Evolutionary conservation across 164 flowering plant species (phyloP), one percentile per base, ranked within the genome.

Genomic region (Vitis labrusca): DNA sequence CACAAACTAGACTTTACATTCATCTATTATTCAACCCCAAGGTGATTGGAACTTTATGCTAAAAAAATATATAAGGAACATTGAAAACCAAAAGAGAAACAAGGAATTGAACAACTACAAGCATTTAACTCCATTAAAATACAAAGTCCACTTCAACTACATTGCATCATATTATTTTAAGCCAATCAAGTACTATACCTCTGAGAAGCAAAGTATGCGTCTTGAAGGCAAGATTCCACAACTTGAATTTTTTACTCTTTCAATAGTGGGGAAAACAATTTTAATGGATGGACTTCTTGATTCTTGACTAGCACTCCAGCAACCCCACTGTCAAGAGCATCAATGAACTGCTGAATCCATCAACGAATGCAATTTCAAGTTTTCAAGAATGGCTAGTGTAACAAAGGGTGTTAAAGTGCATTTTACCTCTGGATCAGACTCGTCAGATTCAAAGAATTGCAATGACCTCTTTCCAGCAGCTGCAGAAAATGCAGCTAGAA

Each of bases 361-460:
- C 53, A 29, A 44, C 17, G 11, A 51, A 17, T 12, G 52, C 44
- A 11, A 65, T 10, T 55, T 52, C 44, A 57, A 27, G 1, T 37
- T 15, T 61, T 16, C 58, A 67, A 49, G 69, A 37, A 64, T 16
- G 27, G 65, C 32, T 23, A 61, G 29, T 14, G 49, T 1, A 49
- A 6, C 47, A 51, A 16, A 12, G 4, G 48, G 52, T n/a, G 30
- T 23, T 44, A 61, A 61, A 12, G 12, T 23, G 27, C 51, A 19
- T 17, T 65, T 74, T 79, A 93, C 98, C 89, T 90, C 94, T 63
- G 98, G 98, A 79, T 94, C 98, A 74, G 98, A 91, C 78, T 93
- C 98, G 61, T 91, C 88, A 23, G 97, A 91, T 12, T 94, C 98
- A 62, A 73, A 72, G 54, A 57, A 75, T 52, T 77, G 81, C 62